Percentiles rank a stretch among this genome's conserved stretches.
Evolutionary conservation across 306 rosid species (phyloP).

Genomic region (Aeschynomene evenia): DNA sequence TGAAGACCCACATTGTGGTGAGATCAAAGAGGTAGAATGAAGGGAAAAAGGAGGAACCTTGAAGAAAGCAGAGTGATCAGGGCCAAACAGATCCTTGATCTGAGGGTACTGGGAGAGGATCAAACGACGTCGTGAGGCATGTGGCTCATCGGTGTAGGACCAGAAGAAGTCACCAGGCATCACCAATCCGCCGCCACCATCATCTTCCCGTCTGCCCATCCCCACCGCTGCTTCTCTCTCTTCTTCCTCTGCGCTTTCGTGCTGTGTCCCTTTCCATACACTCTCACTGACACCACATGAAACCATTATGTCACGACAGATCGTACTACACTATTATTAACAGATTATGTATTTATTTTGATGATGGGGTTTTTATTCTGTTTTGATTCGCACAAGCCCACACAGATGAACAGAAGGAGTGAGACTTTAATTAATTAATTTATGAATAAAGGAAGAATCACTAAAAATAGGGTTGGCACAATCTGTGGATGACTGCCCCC

Average conservation of each 20-base stretch:
- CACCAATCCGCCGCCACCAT: constrained; percentile 52
- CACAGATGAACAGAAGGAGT: no score
- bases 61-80: constrained; percentile 64
- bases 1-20: neutral
- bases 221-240: neutral
- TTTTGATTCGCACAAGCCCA: no score
- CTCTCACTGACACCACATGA: no score
- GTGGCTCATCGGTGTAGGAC: constrained; percentile 95
- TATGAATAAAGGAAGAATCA: neutral
- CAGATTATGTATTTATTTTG: no score
- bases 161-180: constrained; percentile 83
- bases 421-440: no score
- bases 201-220: neutral
- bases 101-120: constrained; percentile 93
- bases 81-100: constrained; percentile 81
- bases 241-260: neutral
- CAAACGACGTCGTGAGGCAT: constrained; percentile 84
- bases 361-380: no score
- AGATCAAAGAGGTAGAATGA: neutral
- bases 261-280: no score
- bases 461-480: neutral
- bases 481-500: neutral
- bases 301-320: no score
- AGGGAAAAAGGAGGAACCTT: constrained; percentile 47
- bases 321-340: no score